A percentile compares a stretch with the other conserved stretches of the same genome.
Evolutionary conservation across 202 grass and related monocot species (phyloP).

Genomic region (Sporobolus alterniflorus): DNA sequence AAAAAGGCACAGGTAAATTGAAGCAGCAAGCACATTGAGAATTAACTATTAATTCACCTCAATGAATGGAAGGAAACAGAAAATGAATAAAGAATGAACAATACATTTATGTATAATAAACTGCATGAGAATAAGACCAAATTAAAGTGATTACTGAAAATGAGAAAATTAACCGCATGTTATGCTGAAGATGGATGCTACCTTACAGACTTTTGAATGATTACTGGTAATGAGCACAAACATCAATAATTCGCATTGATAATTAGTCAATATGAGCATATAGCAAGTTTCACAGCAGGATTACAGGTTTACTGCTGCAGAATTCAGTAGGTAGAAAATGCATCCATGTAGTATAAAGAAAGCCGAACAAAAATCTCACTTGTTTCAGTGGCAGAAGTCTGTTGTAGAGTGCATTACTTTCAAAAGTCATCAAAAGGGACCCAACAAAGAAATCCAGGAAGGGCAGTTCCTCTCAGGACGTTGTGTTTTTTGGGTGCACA

Average conservation of each 20-base stretch:
- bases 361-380: background rate
- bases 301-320: background rate
- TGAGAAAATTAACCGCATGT: background rate
- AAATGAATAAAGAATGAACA: background rate
- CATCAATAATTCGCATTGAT: background rate
- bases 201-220: background rate
- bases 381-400: constrained; percentile 3
- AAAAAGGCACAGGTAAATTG: background rate
- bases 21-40: background rate
- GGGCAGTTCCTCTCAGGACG: constrained; percentile 3
- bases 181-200: background rate
- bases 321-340: background rate
- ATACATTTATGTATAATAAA: background rate
- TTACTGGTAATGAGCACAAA: constrained; percentile 13
- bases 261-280: background rate
- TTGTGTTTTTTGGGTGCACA: background rate
- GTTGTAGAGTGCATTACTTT: background rate
- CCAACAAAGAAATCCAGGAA: background rate
- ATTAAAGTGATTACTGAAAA: background rate
- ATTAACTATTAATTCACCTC: background rate
- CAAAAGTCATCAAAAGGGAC: background rate
- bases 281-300: background rate
- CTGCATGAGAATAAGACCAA: background rate
- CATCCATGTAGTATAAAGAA: background rate
- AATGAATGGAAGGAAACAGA: background rate